These are phyloP conservation scores for Parachaetomium inaequale DNA, from an alignment of 495 filamentous ascomycete species.

Conservation along the genomic window DNA sequence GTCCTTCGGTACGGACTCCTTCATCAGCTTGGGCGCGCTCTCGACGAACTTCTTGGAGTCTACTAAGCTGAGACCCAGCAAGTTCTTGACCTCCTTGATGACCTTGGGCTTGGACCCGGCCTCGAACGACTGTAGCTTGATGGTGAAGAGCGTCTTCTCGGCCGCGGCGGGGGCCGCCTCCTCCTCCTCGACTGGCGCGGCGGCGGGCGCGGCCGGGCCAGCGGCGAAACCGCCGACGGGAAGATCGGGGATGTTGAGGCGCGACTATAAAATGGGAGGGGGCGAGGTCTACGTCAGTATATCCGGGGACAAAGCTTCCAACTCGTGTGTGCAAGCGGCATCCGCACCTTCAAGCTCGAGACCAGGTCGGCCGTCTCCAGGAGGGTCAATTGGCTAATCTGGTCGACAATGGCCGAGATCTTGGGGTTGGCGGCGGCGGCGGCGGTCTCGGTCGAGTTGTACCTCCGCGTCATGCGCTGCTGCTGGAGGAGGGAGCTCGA, in stretches of 20 bases:
- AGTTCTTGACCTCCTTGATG: conserved; percentile 98
- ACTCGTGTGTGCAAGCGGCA: too few relatives aligned
- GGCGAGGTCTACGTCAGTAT: background rate
- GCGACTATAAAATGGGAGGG: conserved; percentile 59
- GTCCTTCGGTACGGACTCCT: conserved; percentile 96
- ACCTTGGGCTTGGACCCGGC: conserved; percentile 90
- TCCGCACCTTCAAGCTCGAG: conserved; percentile 73
- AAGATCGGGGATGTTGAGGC: conserved; percentile 96
- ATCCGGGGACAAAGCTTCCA: too few relatives aligned
- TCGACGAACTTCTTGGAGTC: conserved; percentile 99
- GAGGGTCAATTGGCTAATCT: conserved; percentile 95
- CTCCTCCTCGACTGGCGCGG: conserved; percentile 60
- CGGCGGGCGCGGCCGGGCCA: conserved; percentile 51
- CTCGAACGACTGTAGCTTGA: conserved; percentile 89
- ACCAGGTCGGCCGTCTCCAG: conserved; percentile 97
- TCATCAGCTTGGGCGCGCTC: conserved; percentile 94
- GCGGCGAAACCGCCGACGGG: conserved; percentile 79
- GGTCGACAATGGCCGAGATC: conserved; percentile 88
- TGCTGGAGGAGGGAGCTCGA: conserved; percentile 38
- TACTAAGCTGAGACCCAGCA: conserved; percentile 92
- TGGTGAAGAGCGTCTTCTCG: conserved; percentile 96
- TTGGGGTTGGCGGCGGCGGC: conserved; percentile 68
- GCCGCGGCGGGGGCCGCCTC: conserved; percentile 80
- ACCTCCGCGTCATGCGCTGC: conserved; percentile 52
- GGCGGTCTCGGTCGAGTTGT: conserved; percentile 67